These are phyloP conservation scores for Maudiozyma barnettii DNA, from an alignment of 805 yeast species.

Conservation along the genomic window DNA sequence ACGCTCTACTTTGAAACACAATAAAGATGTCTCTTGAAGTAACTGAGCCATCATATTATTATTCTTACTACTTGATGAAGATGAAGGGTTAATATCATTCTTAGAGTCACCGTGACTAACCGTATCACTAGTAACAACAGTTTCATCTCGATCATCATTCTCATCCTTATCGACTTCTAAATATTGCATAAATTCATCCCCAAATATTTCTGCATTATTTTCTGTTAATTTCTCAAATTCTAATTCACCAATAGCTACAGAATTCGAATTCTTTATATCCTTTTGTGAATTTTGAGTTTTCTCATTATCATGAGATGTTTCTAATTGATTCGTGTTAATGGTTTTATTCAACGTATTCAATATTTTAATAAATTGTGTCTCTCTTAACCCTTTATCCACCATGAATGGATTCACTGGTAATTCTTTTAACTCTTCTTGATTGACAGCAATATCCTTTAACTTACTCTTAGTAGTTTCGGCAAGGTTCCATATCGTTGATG, in stretches of 20 bases:
- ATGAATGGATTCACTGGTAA: constrained; percentile 60
- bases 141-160: constrained; percentile 5
- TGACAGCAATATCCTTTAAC: constrained; percentile 28
- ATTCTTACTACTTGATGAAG: background rate
- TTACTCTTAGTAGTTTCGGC: constrained; percentile 43
- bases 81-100: background rate
- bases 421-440: constrained; percentile 44
- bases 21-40: constrained; percentile 18
- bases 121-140: background rate
- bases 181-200: constrained; percentile 20
- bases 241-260: constrained; percentile 21
- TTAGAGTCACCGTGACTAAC: background rate
- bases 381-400: constrained; percentile 54
- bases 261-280: background rate
- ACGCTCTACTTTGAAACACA: constrained; percentile 17
- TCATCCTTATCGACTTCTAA: constrained; percentile 14
- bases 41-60: constrained; percentile 9
- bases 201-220: constrained; percentile 26
- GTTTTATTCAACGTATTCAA: constrained; percentile 1
- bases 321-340: too few species aligned
- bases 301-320: background rate
- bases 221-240: constrained; percentile 27
- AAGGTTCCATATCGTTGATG: constrained; percentile 46
- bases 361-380: constrained; percentile 44
- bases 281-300: background rate